Percentiles rank a stretch among this genome's conserved stretches.
Evolutionary conservation across 305 asterid genomes (phyloP).

Genomic region (Solanum hybrid): DNA sequence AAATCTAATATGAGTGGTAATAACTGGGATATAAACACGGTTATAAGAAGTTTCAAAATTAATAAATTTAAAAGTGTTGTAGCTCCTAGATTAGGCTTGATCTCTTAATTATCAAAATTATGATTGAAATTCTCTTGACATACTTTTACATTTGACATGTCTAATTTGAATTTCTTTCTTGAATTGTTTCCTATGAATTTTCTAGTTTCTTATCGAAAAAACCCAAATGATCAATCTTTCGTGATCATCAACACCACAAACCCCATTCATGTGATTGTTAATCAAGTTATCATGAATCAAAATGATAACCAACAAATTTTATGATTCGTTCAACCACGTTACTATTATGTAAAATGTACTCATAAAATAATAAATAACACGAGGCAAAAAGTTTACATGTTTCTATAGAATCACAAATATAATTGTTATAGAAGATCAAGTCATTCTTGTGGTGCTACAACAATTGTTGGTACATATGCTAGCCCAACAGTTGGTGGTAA

Average conservation of each 20-base stretch:
- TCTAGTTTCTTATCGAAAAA: background rate
- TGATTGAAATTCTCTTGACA: conserved; percentile 15
- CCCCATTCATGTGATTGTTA: too few relatives aligned
- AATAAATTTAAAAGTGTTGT: background rate
- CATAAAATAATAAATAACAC: background rate
- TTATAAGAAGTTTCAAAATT: too few relatives aligned
- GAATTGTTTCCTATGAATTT: conserved; percentile 23
- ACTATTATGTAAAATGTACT: too few relatives aligned
- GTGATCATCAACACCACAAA: background rate
- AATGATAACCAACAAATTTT: background rate
- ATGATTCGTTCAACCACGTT: too few relatives aligned
- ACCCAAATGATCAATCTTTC: background rate
- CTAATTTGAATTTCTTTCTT: conserved; percentile 20
- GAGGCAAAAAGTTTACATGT: background rate
- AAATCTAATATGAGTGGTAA: too few relatives aligned
- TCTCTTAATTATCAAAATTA: background rate
- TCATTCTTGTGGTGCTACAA: background rate
- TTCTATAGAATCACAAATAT: background rate
- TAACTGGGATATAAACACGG: too few relatives aligned
- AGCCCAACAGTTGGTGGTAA: background rate
- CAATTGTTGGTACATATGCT: background rate
- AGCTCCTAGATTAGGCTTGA: conserved; percentile 2
- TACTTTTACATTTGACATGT: conserved; percentile 3
- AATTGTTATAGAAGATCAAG: background rate
- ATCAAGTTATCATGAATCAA: background rate